Base-by-base conservation (phyloP, 1,284 basidiomycete species). In the Cryptococcus jaspeensis region DNA sequence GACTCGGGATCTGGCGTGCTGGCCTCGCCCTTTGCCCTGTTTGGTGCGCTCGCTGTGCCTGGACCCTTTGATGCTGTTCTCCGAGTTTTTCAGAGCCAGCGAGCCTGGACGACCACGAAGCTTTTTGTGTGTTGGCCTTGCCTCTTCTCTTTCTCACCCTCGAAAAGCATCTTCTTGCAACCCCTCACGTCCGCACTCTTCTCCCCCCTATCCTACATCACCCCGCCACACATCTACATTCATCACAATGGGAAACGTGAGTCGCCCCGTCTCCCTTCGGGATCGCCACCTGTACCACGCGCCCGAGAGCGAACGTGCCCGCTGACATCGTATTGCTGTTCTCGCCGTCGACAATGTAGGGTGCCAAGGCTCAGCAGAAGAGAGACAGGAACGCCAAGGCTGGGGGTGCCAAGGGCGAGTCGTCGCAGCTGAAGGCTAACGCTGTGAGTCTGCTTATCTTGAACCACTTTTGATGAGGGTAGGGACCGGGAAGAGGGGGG, bases 371-470 rank as follows among this genome's bases (percentile, higher is more conserved):
- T 39, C 56, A 57, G 40, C 70, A 75, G 40, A 60, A 60, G 56
- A 68, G 73, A 23, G 74, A 72, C 53, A 62, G 63, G 45, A 70
- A 71, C 54, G 66, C 63, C 8, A 65, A 61, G 47, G 60, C 65
- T 9, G 65, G 57, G 20, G 58, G 63, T 9, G 50, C 23, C 40
- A 72, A 71, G 59, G 75, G 68, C 18, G 63, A 67, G 22, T 45
- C 60, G 3, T 77, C 75, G 49, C 75, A 77, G 61, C 56, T 74
- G 55, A 75, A 75, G 64, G 55, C 70, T 49, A 77, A 77, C 62
- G 66, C 68, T 41, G 74, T 76, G 62, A 72, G 73, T 72, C 35
- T 28, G 25, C 25, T 49, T 22, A 7, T 38, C 36, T 35, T 37
- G 23, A n/a, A n/a, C n/a, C n/a, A n/a, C n/a, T 32, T 32, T 32